Percentiles rank a stretch among this genome's conserved stretches.
These are phyloP conservation scores for Arachis stenosperma DNA, from an alignment of 306 rosid species.

Conservation along the genomic window DNA sequence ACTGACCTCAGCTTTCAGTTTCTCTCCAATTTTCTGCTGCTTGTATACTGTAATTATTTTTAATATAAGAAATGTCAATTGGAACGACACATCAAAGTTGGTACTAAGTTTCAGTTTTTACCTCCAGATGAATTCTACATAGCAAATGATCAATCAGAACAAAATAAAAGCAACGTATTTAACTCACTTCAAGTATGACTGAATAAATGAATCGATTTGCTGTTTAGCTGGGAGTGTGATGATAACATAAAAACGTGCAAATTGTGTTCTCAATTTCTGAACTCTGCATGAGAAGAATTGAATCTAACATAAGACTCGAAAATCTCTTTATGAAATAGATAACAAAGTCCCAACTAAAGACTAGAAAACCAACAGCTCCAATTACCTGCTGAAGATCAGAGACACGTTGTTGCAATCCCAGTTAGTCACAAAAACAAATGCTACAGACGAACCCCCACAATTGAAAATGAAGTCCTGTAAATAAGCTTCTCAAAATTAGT, in stretches of 20 bases:
- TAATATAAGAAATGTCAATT: slow-evolving; percentile 28
- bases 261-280: slow-evolving; percentile 68
- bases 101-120: slow-evolving; percentile 38
- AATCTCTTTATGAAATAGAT: slow-evolving; percentile 4
- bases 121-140: slow-evolving; percentile 67
- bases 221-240: slow-evolving; percentile 64
- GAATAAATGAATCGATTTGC: slow-evolving; percentile 65
- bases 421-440: slow-evolving; percentile 73
- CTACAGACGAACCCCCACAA: slow-evolving; percentile 87
- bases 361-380: slow-evolving; percentile 26
- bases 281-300: slow-evolving; percentile 55
- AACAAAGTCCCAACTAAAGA: slow-evolving; percentile 9
- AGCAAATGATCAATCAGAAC: slow-evolving; percentile 22
- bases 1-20: slow-evolving; percentile 81
- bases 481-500: slow-evolving; percentile 29
- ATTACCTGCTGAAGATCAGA: slow-evolving; percentile 65
- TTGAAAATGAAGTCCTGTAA: slow-evolving; percentile 91
- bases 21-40: slow-evolving; percentile 65
- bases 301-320: slow-evolving; percentile 20
- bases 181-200: slow-evolving; percentile 80
- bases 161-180: neutral
- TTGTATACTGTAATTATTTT: slow-evolving; percentile 66
- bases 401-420: slow-evolving; percentile 57
- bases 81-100: slow-evolving; percentile 24
- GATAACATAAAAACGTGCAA: slow-evolving; percentile 70